Conservation (phyloP, 2,329 filamentous ascomycete species). For the Fusarium succisae region DNA sequence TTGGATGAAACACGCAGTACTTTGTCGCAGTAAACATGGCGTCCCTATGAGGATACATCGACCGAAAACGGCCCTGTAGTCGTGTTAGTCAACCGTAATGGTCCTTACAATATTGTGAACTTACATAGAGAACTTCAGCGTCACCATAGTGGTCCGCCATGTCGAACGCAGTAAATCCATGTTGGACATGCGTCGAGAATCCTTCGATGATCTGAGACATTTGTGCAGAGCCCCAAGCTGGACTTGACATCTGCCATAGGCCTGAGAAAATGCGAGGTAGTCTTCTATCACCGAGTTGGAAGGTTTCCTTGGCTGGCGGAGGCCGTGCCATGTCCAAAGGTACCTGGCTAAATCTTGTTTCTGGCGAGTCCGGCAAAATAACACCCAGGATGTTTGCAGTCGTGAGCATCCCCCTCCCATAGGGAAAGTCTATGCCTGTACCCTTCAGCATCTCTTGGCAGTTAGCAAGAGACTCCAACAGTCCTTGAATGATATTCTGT, state of each 20-base stretch:
- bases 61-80: background rate
- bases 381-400: background rate
- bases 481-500: rapidly evolving
- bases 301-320: background rate
- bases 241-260: background rate
- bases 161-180: background rate
- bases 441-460: background rate
- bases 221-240: background rate
- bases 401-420: background rate
- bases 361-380: background rate
- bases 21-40: background rate
- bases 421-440: background rate
- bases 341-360: background rate
- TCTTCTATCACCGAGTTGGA: background rate
- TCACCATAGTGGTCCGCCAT: background rate
- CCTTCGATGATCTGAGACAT: background rate
- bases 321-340: background rate
- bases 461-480: background rate
- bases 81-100: rapidly evolving
- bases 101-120: rapidly evolving
- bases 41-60: background rate
- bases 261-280: background rate
- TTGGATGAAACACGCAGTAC: background rate
- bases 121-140: background rate
- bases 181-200: background rate